These are phyloP conservation scores for Ascochyta pisi DNA, from an alignment of 2,329 filamentous ascomycete species.

Conservation along the genomic window DNA sequence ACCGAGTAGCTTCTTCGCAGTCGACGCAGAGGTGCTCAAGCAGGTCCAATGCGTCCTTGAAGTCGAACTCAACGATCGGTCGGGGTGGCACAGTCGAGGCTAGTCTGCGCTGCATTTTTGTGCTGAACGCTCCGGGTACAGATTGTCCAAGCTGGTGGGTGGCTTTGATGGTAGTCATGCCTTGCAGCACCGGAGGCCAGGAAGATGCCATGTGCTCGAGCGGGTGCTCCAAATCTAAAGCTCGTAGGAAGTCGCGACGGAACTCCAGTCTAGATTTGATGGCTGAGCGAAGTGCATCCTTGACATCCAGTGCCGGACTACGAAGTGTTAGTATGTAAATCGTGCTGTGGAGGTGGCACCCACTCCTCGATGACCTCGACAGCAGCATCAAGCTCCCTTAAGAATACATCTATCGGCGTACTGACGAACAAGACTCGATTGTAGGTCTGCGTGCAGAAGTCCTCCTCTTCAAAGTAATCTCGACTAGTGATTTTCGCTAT, in stretches of 20 bases:
- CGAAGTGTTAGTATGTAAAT: conserved; percentile 17
- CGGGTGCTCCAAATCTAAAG: conserved; percentile 52
- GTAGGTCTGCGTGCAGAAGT: conserved; percentile 93
- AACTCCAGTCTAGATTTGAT: conserved; percentile 71
- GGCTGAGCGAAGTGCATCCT: conserved; percentile 57
- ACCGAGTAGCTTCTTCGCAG: conserved; percentile 63
- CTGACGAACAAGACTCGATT: conserved; percentile 74
- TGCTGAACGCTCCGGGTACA: conserved; percentile 82
- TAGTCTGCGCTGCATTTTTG: conserved; percentile 87
- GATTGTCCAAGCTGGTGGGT: conserved; percentile 68
- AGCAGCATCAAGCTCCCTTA: conserved; percentile 43
- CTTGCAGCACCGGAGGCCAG: conserved; percentile 49
- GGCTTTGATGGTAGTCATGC: conserved; percentile 63
- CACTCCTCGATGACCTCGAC: conserved; percentile 42
- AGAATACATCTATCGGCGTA: conserved; percentile 42
- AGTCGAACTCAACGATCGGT: conserved; percentile 80
- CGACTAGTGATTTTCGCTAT: conserved; percentile 80
- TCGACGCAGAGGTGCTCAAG: conserved; percentile 76
- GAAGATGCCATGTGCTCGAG: conserved; percentile 34
- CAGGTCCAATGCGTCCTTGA: conserved; percentile 73
- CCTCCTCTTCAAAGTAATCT: conserved; percentile 96
- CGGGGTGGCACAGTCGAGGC: conserved; percentile 93
- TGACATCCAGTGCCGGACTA: conserved; percentile 38
- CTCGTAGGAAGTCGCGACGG: conserved; percentile 67
- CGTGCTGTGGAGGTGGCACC: conserved; percentile 8